Evolutionary conservation across 129 eudicot genomes (phyloP).

Genomic region (Artemisia tridentata): DNA sequence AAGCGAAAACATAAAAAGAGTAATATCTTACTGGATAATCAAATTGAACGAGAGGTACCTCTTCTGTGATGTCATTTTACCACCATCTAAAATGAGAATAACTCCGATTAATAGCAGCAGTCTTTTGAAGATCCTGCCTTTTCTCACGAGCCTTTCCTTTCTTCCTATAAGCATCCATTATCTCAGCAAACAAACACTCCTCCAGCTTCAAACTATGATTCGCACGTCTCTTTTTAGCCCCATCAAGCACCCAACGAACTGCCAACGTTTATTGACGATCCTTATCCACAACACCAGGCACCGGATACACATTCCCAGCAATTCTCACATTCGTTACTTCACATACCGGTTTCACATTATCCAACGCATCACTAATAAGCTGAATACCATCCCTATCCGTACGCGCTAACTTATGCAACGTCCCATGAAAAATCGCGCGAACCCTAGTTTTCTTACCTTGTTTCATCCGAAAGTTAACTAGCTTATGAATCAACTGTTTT

Average conservation of each 20-base stretch:
- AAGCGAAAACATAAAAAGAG: constrained; percentile 6
- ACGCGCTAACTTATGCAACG: constrained; percentile 28
- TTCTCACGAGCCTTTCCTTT: constrained; percentile 40
- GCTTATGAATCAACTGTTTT: constrained; percentile 32
- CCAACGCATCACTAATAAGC: constrained; percentile 34
- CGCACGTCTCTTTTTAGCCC: constrained; percentile 23
- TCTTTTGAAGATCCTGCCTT: constrained; percentile 37
- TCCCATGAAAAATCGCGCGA: constrained; percentile 32
- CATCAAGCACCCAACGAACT: constrained; percentile 38
- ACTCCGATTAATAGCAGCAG: constrained; percentile 35
- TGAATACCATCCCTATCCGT: constrained; percentile 34
- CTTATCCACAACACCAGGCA: constrained; percentile 40
- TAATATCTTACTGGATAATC: constrained; percentile 21
- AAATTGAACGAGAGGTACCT: constrained; percentile 3
- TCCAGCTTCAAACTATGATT: constrained; percentile 33
- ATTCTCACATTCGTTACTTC: constrained; percentile 39
- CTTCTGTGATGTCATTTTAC: constrained; percentile 14
- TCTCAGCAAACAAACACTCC: constrained; percentile 40
- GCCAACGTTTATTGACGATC: constrained; percentile 40
- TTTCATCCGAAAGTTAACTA: constrained; percentile 41
- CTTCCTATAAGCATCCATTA: constrained; percentile 40
- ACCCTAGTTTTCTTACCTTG: constrained; percentile 35
- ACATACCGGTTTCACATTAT: constrained; percentile 41
- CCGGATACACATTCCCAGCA: constrained; percentile 38
- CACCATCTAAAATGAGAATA: constrained; percentile 44